A percentile compares a stretch with the other conserved stretches of the same genome.
phyloP scores from a whole-genome alignment of 139 green algal species.

The Microglena sp. region DNA sequence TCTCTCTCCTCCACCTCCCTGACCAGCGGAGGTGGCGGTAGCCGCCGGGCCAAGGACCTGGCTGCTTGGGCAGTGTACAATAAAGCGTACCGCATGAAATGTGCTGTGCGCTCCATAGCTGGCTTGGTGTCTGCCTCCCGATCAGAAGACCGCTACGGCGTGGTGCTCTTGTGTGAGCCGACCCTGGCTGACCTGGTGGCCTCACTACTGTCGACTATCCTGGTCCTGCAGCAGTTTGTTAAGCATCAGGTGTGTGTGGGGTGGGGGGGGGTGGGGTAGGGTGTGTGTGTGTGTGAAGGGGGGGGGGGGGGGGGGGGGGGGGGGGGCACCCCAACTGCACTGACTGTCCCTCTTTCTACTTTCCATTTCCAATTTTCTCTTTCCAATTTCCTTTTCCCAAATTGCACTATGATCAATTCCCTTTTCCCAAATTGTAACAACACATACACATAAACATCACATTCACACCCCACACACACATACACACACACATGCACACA shows the following conservation, averaged over 20 bases:
- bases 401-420: no score
- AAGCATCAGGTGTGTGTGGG: conserved; percentile 14
- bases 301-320: neutral
- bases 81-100: no score
- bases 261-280: neutral
- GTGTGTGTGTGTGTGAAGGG: neutral
- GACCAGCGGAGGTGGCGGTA: no score
- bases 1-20: no score
- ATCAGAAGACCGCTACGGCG: conserved; percentile 29
- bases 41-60: no score
- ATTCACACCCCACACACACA: neutral
- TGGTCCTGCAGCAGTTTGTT: conserved; percentile 26
- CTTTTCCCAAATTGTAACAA: neutral
- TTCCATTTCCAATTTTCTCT: no score
- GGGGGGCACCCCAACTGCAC: no score
- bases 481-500: conserved; percentile 12
- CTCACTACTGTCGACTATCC: conserved; percentile 11
- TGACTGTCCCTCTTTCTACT: no score
- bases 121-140: conserved; percentile 9
- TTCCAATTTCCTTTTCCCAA: no score
- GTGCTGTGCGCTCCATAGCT: neutral
- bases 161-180: conserved; percentile 27
- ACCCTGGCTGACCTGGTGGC: conserved; percentile 12
- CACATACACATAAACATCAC: neutral
- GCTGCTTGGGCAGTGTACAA: no score